These are phyloP conservation scores for Cutaneotrichosporon daszewskae DNA, from an alignment of 1,284 basidiomycete genomes.

Conservation along the genomic window DNA sequence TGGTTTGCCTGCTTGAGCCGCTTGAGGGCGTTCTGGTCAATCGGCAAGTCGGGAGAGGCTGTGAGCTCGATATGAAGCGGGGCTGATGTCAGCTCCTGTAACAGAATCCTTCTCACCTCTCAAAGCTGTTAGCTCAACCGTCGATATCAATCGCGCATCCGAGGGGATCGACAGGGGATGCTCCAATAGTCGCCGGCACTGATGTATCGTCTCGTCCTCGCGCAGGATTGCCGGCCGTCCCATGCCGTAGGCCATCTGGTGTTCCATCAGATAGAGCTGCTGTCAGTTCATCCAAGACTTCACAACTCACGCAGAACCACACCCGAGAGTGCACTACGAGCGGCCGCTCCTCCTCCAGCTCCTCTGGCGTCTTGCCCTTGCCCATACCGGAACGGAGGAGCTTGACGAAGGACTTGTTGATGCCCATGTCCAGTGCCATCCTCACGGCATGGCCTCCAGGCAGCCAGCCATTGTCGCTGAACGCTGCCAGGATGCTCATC, in stretches of 20 bases:
- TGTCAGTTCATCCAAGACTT: neutral
- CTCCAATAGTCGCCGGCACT: constrained; percentile 71
- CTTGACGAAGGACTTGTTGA: constrained; percentile 82
- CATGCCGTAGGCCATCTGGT: constrained; percentile 91
- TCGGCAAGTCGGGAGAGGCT: constrained; percentile 40
- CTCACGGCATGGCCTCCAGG: constrained; percentile 82
- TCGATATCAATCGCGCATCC: constrained; percentile 89
- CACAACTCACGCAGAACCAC: constrained; percentile 63
- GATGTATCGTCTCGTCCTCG: constrained; percentile 80
- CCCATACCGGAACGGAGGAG: constrained; percentile 68
- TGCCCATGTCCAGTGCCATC: constrained; percentile 84
- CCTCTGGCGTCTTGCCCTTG: constrained; percentile 53
- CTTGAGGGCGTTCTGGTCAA: constrained; percentile 40
- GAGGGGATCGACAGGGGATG: constrained; percentile 85
- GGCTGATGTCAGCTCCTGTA: no score
- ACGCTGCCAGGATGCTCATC: constrained; percentile 81
- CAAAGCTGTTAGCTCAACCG: constrained; percentile 51
- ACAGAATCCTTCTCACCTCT: no score
- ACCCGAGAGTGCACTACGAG: constrained; percentile 72
- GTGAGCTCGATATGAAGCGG: constrained; percentile 46
- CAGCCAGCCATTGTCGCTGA: constrained; percentile 87
- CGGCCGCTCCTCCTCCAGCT: constrained; percentile 64
- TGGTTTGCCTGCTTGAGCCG: constrained; percentile 47
- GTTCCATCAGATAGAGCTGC: constrained; percentile 76
- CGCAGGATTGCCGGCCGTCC: constrained; percentile 84